Evolutionary conservation across 2,329 filamentous ascomycete species (phyloP), one percentile per base, ranked within the genome.

Genomic region (Xylariaceae sp.): DNA sequence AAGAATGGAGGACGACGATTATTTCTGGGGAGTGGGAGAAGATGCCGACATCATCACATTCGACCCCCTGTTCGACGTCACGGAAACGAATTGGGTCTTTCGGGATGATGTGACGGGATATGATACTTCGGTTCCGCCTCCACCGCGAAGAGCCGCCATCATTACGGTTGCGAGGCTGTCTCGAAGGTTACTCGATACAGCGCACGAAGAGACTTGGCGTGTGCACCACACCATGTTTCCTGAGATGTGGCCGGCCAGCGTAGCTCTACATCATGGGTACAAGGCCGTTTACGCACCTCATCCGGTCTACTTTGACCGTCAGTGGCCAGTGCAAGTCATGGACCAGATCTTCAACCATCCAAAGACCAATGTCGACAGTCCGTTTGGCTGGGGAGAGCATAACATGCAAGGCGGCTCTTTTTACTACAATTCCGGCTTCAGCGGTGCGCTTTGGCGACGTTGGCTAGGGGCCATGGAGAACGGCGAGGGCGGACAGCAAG

Each of bases 251-350:
- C 75, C 76, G 3, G 71, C 73, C 0, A 70, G 66, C 3, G 65
- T 68, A 49, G 74, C 77, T 0, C 61, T 82, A 2, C 77, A 80
- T 46, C 78, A 81, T 54, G 91, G 91, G 9, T 83, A 87, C 67
- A 97, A 96, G 69, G 89, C 88, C 29, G 89, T 96, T 12, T 95
- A 85, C 51, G 89, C 83, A 2, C 83, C 83, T 1, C 83, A 86
- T 49, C 78, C 81, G 1, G 75, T 85, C 45, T 86, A 80, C 60
- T 72, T 80, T 19, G 81, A 85, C 55, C 74, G 81, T 30, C 66
- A 71, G 47, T 86, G 83, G 82, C 55, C 57, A 0, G 64, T 69
- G 2, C 68, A 71, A 18, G 81, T 81, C 52, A 66, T 80, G 13
- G 78, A 83, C 49, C 70, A 71, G 18, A 73, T 80, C 9, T 83